These are phyloP conservation scores for Penicillium taxi DNA, from an alignment of 495 filamentous ascomycete genomes.

Conservation along the genomic window DNA sequence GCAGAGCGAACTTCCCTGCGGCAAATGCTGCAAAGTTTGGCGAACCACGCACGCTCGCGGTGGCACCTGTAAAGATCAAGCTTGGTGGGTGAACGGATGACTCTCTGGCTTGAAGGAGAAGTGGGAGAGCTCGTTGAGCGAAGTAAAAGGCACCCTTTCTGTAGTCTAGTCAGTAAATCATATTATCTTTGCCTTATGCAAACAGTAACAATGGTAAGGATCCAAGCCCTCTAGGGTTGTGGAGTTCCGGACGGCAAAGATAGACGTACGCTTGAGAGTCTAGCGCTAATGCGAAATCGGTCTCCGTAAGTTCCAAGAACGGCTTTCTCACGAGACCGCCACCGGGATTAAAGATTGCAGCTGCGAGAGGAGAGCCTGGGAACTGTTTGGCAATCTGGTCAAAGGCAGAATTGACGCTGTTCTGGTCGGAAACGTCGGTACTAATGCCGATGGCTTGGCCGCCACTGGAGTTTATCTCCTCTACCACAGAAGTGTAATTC, in stretches of 20 bases:
- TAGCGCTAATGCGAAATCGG: slow-evolving; percentile 54
- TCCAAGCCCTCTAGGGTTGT: no score
- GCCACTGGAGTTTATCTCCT: slow-evolving; percentile 61
- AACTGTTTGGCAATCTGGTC: slow-evolving; percentile 54
- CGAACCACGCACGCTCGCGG: slow-evolving; percentile 68
- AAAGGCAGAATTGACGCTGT: slow-evolving; percentile 59
- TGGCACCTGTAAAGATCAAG: slow-evolving; percentile 81
- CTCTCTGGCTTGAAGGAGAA: slow-evolving; percentile 54
- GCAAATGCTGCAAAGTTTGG: slow-evolving; percentile 66
- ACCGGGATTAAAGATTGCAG: slow-evolving; percentile 77
- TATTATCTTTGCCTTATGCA: neutral
- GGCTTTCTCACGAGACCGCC: slow-evolving; percentile 66
- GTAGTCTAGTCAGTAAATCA: slow-evolving; percentile 1
- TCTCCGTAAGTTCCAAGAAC: slow-evolving; percentile 63
- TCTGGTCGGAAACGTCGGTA: slow-evolving; percentile 58
- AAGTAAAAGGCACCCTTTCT: slow-evolving; percentile 74
- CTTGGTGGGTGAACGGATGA: slow-evolving; percentile 55
- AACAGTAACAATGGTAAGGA: neutral
- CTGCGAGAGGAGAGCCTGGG: slow-evolving; percentile 46
- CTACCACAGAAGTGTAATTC: slow-evolving; percentile 59
- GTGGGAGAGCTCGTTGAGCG: slow-evolving; percentile 62
- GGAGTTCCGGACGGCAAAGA: no score
- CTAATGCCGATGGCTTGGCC: slow-evolving; percentile 71
- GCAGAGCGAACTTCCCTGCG: slow-evolving; percentile 69
- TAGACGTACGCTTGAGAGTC: slow-evolving; percentile 54